Evolutionary conservation across 306 rosid species (phyloP).

Genomic region (Prunus salicina): DNA sequence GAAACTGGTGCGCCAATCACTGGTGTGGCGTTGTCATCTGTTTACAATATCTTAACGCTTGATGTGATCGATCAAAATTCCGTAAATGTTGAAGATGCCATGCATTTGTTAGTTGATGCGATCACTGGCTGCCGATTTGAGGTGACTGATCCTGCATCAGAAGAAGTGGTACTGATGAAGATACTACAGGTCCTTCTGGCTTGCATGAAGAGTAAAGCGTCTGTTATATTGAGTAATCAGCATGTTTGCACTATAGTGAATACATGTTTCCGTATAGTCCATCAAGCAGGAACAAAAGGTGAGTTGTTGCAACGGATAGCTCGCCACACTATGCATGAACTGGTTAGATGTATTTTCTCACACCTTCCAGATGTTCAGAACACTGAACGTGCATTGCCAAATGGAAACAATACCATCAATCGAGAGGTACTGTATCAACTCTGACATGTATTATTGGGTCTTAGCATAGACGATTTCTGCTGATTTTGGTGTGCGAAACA

Average conservation of each 20-base stretch:
- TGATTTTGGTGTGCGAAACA: not conserved
- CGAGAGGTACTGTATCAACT: slow-evolving; percentile 47
- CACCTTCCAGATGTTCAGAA: slow-evolving; percentile 84
- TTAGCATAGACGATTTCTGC: not conserved
- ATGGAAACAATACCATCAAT: slow-evolving; percentile 50
- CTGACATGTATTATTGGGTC: not conserved
- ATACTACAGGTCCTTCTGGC: slow-evolving; percentile 93
- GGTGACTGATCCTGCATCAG: slow-evolving; percentile 90
- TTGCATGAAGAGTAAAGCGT: slow-evolving; percentile 96
- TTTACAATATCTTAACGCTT: slow-evolving; percentile 79
- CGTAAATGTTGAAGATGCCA: slow-evolving; percentile 75
- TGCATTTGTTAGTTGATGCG: slow-evolving; percentile 91
- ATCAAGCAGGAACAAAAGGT: slow-evolving; percentile 88
- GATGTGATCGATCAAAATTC: slow-evolving; percentile 87
- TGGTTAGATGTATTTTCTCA: slow-evolving; percentile 80
- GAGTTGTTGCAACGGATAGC: slow-evolving; percentile 92
- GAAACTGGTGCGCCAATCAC: slow-evolving; percentile 98
- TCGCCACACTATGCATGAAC: slow-evolving; percentile 89
- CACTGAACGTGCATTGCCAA: slow-evolving; percentile 54
- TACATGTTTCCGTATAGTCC: slow-evolving; percentile 96
- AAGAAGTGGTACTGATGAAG: slow-evolving; percentile 91
- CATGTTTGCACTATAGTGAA: slow-evolving; percentile 94
- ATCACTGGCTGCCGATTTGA: slow-evolving; percentile 96
- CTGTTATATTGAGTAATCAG: slow-evolving; percentile 83
- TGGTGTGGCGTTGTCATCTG: slow-evolving; percentile 89